Base-by-base conservation (phyloP, 768 basidiomycete genomes). In the Sarcomyxa edulis region DNA sequence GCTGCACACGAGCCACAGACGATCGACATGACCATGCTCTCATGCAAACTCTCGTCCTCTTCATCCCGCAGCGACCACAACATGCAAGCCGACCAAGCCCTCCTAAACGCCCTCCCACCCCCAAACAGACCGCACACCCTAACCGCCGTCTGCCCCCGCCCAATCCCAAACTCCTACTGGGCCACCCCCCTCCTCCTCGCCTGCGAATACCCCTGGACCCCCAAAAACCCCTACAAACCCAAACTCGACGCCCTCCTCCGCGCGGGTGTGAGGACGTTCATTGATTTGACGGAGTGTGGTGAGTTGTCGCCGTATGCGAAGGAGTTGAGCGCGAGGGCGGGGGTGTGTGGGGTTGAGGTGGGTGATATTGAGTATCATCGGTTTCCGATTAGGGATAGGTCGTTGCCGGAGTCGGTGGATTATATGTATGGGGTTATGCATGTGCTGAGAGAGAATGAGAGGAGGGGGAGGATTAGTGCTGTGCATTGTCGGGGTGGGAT, bases 141-240 rank as follows among this genome's bases (percentile, higher is more conserved):
- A n/a, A n/a, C 23, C 36, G 50, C 49, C 11, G 44, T 42, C 39
- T 49, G 52, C 33, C 51, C 64, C 3, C 76, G 81, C 1, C 85
- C 85, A 20, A 78, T 88, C 52, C 82, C 83, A n/a, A 89, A 89
- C 59, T 84, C 81, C 0, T 88, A 88, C 64, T 89, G 86, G 86
- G 85, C 84, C 0, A 86, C 84, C 0, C 69, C 78, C 0, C 59
- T 68, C 8, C 71, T 89, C 24, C 68, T 87, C 38, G 86, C 85
- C 0, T 87, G 84, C 72, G 86, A 89, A 52, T 88, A 87, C 57
- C 85, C 85, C 1, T 89, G 81, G 77, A 63, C 74, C 12, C 82
- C 81, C 4, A 71, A 68, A 43, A 65, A 72, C 56, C 61, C 68
- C 6, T 56, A 65, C 44, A 69, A 67, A 39, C 81, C 83, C 45